phyloP scores from a whole-genome alignment of 108 stramenopile genomes.

The Cyclotella distinguenda region DNA sequence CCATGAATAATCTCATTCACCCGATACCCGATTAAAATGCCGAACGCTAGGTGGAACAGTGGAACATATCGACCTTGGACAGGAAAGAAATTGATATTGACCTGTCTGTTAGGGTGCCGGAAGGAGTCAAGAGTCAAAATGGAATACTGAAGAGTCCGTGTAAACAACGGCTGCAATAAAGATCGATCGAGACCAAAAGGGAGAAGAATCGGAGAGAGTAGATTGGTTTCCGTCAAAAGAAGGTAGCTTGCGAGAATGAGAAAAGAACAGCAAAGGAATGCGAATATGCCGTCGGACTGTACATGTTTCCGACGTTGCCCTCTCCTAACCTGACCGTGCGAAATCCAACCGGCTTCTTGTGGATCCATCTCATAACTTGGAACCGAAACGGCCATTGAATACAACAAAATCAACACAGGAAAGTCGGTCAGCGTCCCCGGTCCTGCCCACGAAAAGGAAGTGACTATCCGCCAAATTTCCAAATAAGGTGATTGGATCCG shows the following conservation, averaged over 20 bases:
- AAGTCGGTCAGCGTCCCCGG: conserved; percentile 34
- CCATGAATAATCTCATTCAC: conserved; percentile 38
- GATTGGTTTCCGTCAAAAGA: conserved; percentile 22
- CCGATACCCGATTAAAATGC: conserved; percentile 33
- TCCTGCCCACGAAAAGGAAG: conserved; percentile 31
- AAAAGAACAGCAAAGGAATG: conserved; percentile 22
- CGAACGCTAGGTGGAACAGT: conserved; percentile 37
- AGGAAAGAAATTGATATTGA: conserved; percentile 42
- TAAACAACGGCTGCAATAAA: conserved; percentile 27
- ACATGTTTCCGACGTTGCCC: conserved; percentile 6
- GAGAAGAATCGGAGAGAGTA: conserved; percentile 2
- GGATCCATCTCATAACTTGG: conserved; percentile 36
- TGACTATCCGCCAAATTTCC: conserved; percentile 45
- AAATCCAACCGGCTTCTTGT: conserved; percentile 21
- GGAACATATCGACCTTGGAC: conserved; percentile 39
- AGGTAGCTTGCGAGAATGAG: conserved; percentile 31
- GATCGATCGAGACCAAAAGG: conserved; percentile 1
- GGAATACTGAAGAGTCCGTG: conserved; percentile 35
- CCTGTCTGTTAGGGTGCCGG: conserved; percentile 18
- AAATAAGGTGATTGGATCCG: conserved; percentile 21
- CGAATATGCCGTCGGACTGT: conserved; percentile 29
- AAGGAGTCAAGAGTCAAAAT: conserved; percentile 30
- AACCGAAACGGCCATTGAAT: conserved; percentile 21
- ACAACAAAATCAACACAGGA: conserved; percentile 25
- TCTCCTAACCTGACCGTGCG: background rate